A percentile compares a stretch with the other conserved stretches of the same genome.
Evolutionary conservation across 2,329 filamentous ascomycete species (phyloP).

Genomic region (Coniochaeta pulveracea): DNA sequence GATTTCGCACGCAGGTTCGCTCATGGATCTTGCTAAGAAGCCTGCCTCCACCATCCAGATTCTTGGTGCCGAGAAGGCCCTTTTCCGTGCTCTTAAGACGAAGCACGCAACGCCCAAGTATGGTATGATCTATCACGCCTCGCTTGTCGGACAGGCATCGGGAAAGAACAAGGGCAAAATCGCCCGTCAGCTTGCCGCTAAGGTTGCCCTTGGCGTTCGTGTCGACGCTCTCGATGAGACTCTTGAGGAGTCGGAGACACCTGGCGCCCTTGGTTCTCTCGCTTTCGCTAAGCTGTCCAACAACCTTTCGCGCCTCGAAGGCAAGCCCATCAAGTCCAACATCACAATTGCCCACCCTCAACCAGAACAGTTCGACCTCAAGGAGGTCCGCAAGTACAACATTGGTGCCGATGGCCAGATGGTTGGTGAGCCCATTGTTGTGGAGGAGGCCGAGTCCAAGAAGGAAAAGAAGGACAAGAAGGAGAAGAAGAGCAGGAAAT

Average conservation of each 20-base stretch:
- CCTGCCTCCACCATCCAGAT: constrained; percentile 96
- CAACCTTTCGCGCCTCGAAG: constrained; percentile 68
- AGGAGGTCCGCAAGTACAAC: constrained; percentile 92
- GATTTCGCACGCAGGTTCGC: constrained; percentile 87
- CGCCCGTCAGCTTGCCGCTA: constrained; percentile 87
- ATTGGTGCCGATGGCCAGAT: constrained; percentile 78
- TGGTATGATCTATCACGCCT: constrained; percentile 86
- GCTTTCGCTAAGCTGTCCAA: constrained; percentile 65
- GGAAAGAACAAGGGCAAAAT: constrained; percentile 99
- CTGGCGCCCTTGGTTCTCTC: constrained; percentile 70
- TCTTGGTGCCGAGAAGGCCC: constrained; percentile 93
- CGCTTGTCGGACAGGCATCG: constrained; percentile 89
- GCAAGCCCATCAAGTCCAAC: constrained; percentile 73
- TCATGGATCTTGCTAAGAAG: constrained; percentile 90
- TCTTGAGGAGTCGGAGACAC: constrained; percentile 66
- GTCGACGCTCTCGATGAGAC: constrained; percentile 81
- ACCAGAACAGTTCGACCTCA: constrained; percentile 78
- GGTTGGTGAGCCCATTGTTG: constrained; percentile 51
- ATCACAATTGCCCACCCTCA: constrained; percentile 49
- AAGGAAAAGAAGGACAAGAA: constrained; percentile 23
- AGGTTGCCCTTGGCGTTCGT: constrained; percentile 85
- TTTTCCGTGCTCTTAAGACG: constrained; percentile 96
- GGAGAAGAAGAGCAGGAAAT: constrained; percentile 35
- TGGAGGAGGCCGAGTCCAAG: constrained; percentile 22
- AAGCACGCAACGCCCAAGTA: constrained; percentile 99